Conservation (phyloP, 306 rosid species). For the Calophaca sinica region DNA sequence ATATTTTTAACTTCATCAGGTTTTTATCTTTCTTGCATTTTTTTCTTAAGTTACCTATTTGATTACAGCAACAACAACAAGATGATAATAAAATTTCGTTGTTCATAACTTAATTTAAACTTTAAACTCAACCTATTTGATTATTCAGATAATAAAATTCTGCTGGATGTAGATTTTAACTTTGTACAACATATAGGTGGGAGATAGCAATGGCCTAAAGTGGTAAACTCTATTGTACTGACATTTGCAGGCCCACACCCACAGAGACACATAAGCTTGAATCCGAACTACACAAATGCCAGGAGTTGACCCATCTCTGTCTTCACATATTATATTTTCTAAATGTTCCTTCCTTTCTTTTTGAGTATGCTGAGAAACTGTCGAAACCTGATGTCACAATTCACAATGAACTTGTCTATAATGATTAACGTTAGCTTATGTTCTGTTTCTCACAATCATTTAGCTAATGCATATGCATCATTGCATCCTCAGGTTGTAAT, state of each 20-base stretch:
- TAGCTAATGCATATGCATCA: slow-evolving; percentile 6
- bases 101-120: not conserved
- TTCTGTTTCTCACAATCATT: slow-evolving; percentile 22
- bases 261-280: not conserved
- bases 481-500: slow-evolving; percentile 66
- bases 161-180: not conserved
- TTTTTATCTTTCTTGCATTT: not conserved
- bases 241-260: not conserved
- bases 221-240: not conserved
- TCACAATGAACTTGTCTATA: slow-evolving; percentile 17
- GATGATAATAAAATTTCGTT: not conserved
- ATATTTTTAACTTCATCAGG: not conserved
- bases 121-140: not conserved
- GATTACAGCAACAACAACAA: not conserved
- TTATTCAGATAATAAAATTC: not conserved
- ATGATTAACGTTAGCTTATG: not conserved
- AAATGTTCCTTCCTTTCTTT: not conserved
- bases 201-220: not conserved
- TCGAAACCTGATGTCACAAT: slow-evolving; percentile 13
- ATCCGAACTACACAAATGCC: slow-evolving; percentile 6
- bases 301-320: not conserved
- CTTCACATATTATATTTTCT: slow-evolving; percentile 17
- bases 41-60: not conserved
- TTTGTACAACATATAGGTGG: not conserved
- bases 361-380: not conserved